Evolutionary conservation across 2,329 filamentous ascomycete species (phyloP).

Genomic region (Phialocephala subalpina): DNA sequence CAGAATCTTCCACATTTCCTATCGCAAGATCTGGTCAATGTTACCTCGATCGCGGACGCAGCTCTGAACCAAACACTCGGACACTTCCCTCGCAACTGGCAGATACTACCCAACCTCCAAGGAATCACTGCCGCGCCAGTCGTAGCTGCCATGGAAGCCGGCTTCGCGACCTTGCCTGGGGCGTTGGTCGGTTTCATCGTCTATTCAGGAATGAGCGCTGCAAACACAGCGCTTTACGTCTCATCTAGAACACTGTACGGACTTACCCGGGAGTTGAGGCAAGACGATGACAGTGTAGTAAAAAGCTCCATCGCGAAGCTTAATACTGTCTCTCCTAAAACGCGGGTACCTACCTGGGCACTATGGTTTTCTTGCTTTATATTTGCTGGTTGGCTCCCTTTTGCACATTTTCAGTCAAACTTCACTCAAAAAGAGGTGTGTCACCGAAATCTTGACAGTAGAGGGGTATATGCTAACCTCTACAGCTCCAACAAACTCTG

Average conservation of each 20-base stretch:
- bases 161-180: slow-evolving; percentile 22
- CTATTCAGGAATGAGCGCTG: slow-evolving; percentile 42
- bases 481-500: slow-evolving; percentile 13
- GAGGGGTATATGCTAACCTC: not conserved
- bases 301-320: slow-evolving; percentile 12
- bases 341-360: slow-evolving; percentile 9
- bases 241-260: slow-evolving; percentile 46
- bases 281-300: not conserved
- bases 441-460: not conserved
- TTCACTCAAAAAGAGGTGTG: slow-evolving; percentile 12
- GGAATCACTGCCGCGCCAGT: not conserved
- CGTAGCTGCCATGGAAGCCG: slow-evolving; percentile 20
- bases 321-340: slow-evolving; percentile 12
- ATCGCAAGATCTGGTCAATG: not conserved
- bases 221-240: slow-evolving; percentile 47
- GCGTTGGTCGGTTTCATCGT: slow-evolving; percentile 43
- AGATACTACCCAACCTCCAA: not conserved
- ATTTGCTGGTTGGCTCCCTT: slow-evolving; percentile 18
- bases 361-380: slow-evolving; percentile 9
- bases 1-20: slow-evolving; percentile 19
- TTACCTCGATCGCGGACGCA: not conserved
- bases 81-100: not conserved
- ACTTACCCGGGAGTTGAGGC: slow-evolving; percentile 30
- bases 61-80: not conserved
- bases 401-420: slow-evolving; percentile 14